Base-by-base conservation (phyloP, 805 yeast genomes). In the Candida fluviatilis region DNA sequence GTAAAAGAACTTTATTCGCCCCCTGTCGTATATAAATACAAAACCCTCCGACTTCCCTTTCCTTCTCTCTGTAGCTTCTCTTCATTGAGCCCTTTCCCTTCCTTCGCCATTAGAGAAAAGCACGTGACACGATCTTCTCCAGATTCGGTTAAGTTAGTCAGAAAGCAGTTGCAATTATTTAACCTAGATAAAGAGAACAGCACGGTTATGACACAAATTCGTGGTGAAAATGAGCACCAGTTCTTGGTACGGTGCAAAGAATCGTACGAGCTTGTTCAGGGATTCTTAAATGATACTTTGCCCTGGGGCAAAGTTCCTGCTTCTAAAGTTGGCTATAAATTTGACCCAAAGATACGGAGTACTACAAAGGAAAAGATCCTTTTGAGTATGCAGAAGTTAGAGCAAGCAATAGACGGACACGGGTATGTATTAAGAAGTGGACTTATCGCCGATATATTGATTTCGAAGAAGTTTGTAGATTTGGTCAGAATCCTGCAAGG, bases 251-350 rank as follows among this genome's bases (percentile, higher is more conserved):
- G 50, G 15, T 67, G 73, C 47, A 48, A 51, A 31, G 62, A 62
- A 31, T 57, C 70, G 4, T 55, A 58, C 39, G 45, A 48, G 10
- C 47, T 66, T 34, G 66, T 67, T 4, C 48, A 54, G 16, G 55
- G 49, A 2, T 65, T 55, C 38, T 46, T 64, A 28, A 39, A 50
- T 32, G 69, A 63, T 36, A 36, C 52, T 1, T 47, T 64, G 26
- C 55, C 64, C 3, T 46, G 53, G 54, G 52, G 54, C 11, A 45
- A 42, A n/a, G 50, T 54, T 13, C 52, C 55, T 4, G 27, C 17
- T 2, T 40, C 45, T 16, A 39, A 43, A 11, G 37, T 47, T 2
- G 53, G 40, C 11, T 64, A 58, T 39, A 36, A 41, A 6, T 57
- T 51, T 32, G 47, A 49, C 35, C 31, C 48, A 5, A 45, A 49